phyloP scores from a whole-genome alignment of 257 asterid species.

The Capsicum baccatum region DNA sequence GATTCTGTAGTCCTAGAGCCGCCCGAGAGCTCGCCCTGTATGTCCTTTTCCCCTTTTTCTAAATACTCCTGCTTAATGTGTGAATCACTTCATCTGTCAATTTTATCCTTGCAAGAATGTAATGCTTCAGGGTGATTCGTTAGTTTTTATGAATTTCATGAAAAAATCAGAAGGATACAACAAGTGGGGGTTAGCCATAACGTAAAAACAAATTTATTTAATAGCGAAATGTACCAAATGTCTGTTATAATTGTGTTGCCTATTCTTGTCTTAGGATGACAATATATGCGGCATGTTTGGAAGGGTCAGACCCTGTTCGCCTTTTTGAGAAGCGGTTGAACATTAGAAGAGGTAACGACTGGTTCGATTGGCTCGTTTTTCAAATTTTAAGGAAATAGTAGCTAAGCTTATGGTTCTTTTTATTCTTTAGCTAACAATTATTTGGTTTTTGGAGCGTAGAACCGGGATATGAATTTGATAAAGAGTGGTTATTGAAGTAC shows the following conservation, averaged over 20 bases:
- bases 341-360: constrained; percentile 62
- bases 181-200: background rate
- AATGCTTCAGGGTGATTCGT: background rate
- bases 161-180: background rate
- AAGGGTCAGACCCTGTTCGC: constrained; percentile 93
- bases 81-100: too few species aligned
- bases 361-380: background rate
- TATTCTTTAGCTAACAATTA: background rate
- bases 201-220: background rate
- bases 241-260: background rate
- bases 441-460: constrained; percentile 42
- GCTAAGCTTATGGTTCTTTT: background rate
- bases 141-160: constrained; percentile 2
- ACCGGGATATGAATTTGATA: constrained; percentile 65
- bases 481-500: constrained; percentile 55
- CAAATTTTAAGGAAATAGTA: background rate
- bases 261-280: constrained; percentile 50
- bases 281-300: constrained; percentile 84
- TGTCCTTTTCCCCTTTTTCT: constrained; percentile 10
- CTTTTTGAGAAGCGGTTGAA: constrained; percentile 76
- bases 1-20: constrained; percentile 90
- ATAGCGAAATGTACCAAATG: background rate
- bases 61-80: background rate
- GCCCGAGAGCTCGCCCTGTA: constrained; percentile 94
- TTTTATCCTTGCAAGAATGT: background rate